A percentile compares a stretch with the other conserved stretches of the same genome.
Conservation (phyloP, 257 asterid genomes). For the Oldenlandia corymbosa region DNA sequence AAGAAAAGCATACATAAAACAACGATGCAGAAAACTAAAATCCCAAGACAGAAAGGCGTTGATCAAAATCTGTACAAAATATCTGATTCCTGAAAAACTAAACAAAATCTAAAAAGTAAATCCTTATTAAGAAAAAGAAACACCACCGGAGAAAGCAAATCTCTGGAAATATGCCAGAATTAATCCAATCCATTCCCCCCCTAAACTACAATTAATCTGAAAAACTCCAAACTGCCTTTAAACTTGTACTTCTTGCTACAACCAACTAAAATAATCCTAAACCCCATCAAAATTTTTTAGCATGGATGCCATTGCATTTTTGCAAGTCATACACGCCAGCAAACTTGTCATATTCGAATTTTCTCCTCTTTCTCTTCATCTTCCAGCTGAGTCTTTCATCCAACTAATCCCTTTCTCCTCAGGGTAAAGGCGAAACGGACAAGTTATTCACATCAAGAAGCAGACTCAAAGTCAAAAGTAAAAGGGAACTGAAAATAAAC, state of each 20-base stretch:
- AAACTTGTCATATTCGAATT: no score
- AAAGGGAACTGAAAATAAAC: conserved; percentile 18
- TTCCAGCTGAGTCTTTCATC: conserved; percentile 18
- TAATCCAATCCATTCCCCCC: no score
- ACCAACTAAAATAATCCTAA: conserved; percentile 37
- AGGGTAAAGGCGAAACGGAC: no score
- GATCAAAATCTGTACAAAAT: conserved; percentile 25
- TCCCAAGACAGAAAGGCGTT: no score
- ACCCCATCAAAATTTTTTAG: conserved; percentile 44
- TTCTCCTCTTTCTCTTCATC: conserved; percentile 21
- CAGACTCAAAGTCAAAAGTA: conserved; percentile 14
- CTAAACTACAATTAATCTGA: conserved; percentile 8
- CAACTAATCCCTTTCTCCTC: conserved; percentile 2
- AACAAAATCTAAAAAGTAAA: conserved; percentile 4
- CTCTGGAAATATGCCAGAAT: no score
- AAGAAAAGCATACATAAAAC: no score
- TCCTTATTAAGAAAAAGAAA: neutral
- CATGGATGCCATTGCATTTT: conserved; percentile 42
- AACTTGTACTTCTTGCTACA: conserved; percentile 20
- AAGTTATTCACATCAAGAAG: conserved; percentile 26
- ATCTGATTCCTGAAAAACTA: conserved; percentile 13
- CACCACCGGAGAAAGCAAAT: no score
- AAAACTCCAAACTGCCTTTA: neutral
- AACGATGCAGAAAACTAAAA: no score
- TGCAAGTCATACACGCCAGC: conserved; percentile 41